phyloP scores from a whole-genome alignment of 2,329 filamentous ascomycete species.

The Ophiocordyceps camponoti-leonardi region DNA sequence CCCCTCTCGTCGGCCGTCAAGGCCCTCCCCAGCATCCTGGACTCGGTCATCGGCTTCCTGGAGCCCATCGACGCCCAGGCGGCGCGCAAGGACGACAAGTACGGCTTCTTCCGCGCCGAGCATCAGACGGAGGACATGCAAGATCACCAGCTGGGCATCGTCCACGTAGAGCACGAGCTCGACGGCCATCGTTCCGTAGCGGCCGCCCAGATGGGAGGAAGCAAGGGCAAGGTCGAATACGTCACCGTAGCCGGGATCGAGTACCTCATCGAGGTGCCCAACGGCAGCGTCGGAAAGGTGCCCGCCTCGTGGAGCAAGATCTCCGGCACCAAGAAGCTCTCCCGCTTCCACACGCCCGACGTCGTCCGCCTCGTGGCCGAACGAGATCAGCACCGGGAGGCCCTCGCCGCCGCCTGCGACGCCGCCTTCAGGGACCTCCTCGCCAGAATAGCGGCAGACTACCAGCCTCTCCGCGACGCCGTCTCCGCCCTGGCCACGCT shows the following conservation, averaged over 20 bases:
- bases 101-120: constrained; percentile 76
- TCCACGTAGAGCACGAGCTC: constrained; percentile 78
- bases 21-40: constrained; percentile 58
- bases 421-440: constrained; percentile 60
- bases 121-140: constrained; percentile 80
- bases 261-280: constrained; percentile 84
- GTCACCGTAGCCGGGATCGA: constrained; percentile 80
- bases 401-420: constrained; percentile 81
- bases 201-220: constrained; percentile 53
- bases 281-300: constrained; percentile 64
- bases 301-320: constrained; percentile 93
- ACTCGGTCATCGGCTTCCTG: constrained; percentile 56
- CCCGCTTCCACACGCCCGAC: constrained; percentile 86
- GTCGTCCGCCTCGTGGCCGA: constrained; percentile 70
- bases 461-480: constrained; percentile 77
- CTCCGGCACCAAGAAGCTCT: constrained; percentile 81
- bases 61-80: constrained; percentile 74
- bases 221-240: constrained; percentile 56
- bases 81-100: constrained; percentile 79
- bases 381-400: constrained; percentile 88
- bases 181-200: constrained; percentile 58
- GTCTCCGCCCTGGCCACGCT: constrained; percentile 73
- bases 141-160: constrained; percentile 79
- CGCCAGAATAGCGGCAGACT: constrained; percentile 58
- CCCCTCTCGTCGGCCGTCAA: constrained; percentile 56